Evolutionary conservation across 2,329 filamentous ascomycete species (phyloP).

Genomic region (Ophiostoma montium): DNA sequence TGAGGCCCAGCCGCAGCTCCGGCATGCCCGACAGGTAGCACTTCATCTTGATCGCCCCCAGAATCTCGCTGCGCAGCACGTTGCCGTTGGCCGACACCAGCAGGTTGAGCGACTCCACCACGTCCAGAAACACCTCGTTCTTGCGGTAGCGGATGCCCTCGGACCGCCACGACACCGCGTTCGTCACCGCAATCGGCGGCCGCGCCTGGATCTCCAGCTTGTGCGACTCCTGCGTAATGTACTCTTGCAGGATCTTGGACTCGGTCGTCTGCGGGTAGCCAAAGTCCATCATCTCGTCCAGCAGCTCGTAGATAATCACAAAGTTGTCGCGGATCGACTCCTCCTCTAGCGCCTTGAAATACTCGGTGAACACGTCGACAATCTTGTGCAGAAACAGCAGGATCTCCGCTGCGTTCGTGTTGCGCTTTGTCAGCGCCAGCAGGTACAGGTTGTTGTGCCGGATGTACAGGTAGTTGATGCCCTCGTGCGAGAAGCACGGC

Average conservation of each 20-base stretch:
- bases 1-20: slow-evolving; percentile 81
- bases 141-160: slow-evolving; percentile 98
- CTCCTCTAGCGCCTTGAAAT: slow-evolving; percentile 98
- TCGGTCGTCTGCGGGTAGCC: slow-evolving; percentile 98
- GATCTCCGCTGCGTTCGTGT: slow-evolving; percentile 97
- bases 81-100: slow-evolving; percentile 90
- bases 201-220: slow-evolving; percentile 94
- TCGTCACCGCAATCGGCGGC: slow-evolving; percentile 93
- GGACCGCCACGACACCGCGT: slow-evolving; percentile 94
- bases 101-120: slow-evolving; percentile 91
- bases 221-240: slow-evolving; percentile 98
- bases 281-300: slow-evolving; percentile 99
- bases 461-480: slow-evolving; percentile 99
- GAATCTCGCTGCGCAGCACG: slow-evolving; percentile 87
- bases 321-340: slow-evolving; percentile 99
- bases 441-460: slow-evolving; percentile 98
- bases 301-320: slow-evolving; percentile 94
- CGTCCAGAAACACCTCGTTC: slow-evolving; percentile 98
- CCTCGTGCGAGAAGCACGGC: slow-evolving; percentile 95
- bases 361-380: slow-evolving; percentile 98
- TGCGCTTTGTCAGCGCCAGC: slow-evolving; percentile 92
- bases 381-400: slow-evolving; percentile 96
- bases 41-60: slow-evolving; percentile 98
- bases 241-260: slow-evolving; percentile 96
- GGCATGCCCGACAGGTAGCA: slow-evolving; percentile 98